These are phyloP conservation scores for Epichloe hybrida DNA, from an alignment of 2,329 filamentous ascomycete species.

Conservation along the genomic window DNA sequence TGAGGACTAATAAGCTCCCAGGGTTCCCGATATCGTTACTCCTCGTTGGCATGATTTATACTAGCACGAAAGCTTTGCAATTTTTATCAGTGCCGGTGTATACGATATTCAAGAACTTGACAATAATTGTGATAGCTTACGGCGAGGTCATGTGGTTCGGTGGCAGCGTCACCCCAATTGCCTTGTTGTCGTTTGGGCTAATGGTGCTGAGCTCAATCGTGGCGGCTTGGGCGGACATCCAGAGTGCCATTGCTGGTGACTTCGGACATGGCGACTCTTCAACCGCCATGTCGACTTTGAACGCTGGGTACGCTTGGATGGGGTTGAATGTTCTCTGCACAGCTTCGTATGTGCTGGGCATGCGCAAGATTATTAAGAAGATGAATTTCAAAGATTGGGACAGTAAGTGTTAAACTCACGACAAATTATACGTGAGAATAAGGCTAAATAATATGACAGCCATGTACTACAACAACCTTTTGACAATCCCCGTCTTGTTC, in stretches of 20 bases:
- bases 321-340: constrained; percentile 91
- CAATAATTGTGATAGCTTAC: constrained; percentile 96
- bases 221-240: constrained; percentile 94
- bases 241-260: constrained; percentile 60
- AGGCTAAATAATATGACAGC: constrained; percentile 41
- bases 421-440: neutral
- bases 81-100: constrained; percentile 96
- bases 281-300: constrained; percentile 73
- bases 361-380: constrained; percentile 98
- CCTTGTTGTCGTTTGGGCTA: constrained; percentile 84
- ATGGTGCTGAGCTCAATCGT: constrained; percentile 94
- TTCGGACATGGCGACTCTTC: constrained; percentile 46
- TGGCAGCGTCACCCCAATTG: constrained; percentile 74
- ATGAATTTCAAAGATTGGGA: constrained; percentile 99
- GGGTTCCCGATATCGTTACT: constrained; percentile 95
- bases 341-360: constrained; percentile 75
- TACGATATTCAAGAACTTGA: constrained; percentile 99
- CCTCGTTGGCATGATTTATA: constrained; percentile 98
- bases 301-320: constrained; percentile 97
- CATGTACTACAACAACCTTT: constrained; percentile 99
- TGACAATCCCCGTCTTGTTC: constrained; percentile 86
- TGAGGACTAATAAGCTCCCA: constrained; percentile 20
- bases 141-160: constrained; percentile 98
- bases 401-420: constrained; percentile 49
- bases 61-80: constrained; percentile 86